Evolutionary conservation across 176 grass and related monocot genomes (phyloP).

Genomic region (Dactylis glomerata): DNA sequence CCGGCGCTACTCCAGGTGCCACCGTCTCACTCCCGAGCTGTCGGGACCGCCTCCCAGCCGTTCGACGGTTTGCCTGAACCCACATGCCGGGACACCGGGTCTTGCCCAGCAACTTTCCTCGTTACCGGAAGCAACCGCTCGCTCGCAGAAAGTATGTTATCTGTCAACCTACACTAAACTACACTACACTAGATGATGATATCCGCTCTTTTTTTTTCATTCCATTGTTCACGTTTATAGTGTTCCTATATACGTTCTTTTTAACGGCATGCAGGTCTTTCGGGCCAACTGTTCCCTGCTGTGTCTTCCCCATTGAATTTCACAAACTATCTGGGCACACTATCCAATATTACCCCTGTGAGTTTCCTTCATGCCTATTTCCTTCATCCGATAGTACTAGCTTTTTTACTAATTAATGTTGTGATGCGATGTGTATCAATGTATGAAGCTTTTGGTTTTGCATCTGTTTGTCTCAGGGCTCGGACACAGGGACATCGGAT

Average conservation of each 20-base stretch:
- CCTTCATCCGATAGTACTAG: too few species aligned
- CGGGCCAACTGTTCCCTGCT: constrained; percentile 47
- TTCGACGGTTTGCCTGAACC: constrained; percentile 45
- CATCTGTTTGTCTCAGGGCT: constrained; percentile 40
- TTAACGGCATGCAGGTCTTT: constrained; percentile 48
- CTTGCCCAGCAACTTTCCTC: constrained; percentile 56
- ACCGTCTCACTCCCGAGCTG: constrained; percentile 40
- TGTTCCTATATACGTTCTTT: background rate
- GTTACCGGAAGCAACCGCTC: constrained; percentile 64
- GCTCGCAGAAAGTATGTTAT: constrained; percentile 53
- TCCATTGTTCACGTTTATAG: background rate
- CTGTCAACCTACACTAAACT: background rate
- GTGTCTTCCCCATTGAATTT: constrained; percentile 35
- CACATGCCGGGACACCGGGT: constrained; percentile 37
- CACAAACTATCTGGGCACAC: constrained; percentile 43
- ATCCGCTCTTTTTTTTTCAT: background rate
- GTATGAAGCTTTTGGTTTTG: background rate
- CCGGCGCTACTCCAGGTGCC: constrained; percentile 77
- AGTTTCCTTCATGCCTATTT: too few species aligned
- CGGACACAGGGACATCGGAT: constrained; percentile 24
- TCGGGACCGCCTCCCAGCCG: background rate
- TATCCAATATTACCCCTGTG: constrained; percentile 42
- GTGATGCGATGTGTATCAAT: background rate
- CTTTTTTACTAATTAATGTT: too few species aligned
- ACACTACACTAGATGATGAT: too few species aligned